phyloP scores from a whole-genome alignment of 345 rosid species.

The Sisymbrium altissimum region DNA sequence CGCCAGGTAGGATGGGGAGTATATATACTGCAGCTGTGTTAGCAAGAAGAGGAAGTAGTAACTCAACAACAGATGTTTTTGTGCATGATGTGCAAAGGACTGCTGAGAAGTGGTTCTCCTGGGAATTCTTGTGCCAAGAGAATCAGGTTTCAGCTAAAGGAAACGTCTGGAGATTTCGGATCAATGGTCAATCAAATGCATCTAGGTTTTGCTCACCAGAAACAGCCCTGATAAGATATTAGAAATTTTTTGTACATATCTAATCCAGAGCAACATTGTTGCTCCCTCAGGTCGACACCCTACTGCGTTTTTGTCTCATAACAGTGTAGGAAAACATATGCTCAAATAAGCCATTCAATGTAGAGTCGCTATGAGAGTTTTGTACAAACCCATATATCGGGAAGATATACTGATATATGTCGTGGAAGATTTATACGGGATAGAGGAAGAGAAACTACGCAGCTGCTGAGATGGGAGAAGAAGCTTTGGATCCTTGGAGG shows the following conservation, averaged over 20 bases:
- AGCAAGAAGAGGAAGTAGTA: slow-evolving; percentile 50
- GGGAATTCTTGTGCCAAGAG: slow-evolving; percentile 85
- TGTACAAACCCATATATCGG: too few relatives aligned
- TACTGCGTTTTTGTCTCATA: neutral
- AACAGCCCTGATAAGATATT: slow-evolving; percentile 15
- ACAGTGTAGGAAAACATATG: neutral
- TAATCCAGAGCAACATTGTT: neutral
- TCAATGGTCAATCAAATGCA: slow-evolving; percentile 47
- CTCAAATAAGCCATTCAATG: neutral
- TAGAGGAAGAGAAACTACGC: too few relatives aligned
- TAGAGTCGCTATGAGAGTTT: neutral
- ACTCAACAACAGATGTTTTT: slow-evolving; percentile 55
- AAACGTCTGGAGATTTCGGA: slow-evolving; percentile 60
- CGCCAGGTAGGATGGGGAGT: slow-evolving; percentile 77
- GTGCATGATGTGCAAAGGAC: slow-evolving; percentile 79
- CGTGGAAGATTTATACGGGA: too few relatives aligned
- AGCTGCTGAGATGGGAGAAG: too few relatives aligned
- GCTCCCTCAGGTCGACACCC: neutral
- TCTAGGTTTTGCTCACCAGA: slow-evolving; percentile 50
- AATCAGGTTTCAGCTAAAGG: slow-evolving; percentile 78
- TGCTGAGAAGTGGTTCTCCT: slow-evolving; percentile 84
- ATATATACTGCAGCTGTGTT: slow-evolving; percentile 68
- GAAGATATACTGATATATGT: too few relatives aligned
- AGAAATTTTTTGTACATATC: slow-evolving; percentile 3
- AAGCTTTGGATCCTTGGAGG: too few relatives aligned